phyloP scores from a whole-genome alignment of 129 eudicot genomes.

The Helianthus tuberosus region DNA sequence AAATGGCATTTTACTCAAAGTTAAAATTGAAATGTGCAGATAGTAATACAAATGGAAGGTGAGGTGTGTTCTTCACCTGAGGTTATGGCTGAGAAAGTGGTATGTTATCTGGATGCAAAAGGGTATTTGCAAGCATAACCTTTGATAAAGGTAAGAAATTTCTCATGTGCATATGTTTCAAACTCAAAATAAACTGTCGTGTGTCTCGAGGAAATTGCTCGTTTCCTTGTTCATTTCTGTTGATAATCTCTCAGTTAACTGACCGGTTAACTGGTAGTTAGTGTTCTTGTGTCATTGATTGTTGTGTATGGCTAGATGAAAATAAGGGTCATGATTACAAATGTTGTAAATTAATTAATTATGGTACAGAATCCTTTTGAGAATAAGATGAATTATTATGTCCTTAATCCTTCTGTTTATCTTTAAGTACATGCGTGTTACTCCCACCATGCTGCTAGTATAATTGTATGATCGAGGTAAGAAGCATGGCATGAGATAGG shows the following conservation, averaged over 20 bases:
- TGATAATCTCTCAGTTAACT: slow-evolving; percentile 3
- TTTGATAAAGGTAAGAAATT: not conserved
- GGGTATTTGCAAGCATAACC: slow-evolving; percentile 68
- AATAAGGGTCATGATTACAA: slow-evolving; percentile 9
- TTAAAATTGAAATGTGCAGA: slow-evolving; percentile 45
- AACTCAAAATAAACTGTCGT: slow-evolving; percentile 8
- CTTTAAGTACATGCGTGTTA: not conserved
- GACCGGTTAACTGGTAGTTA: slow-evolving; percentile 16
- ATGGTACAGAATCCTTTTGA: not conserved
- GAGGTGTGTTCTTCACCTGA: slow-evolving; percentile 63
- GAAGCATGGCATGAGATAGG: slow-evolving; percentile 22
- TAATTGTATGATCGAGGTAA: not conserved
- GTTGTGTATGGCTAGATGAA: slow-evolving; percentile 18
- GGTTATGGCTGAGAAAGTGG: slow-evolving; percentile 67
- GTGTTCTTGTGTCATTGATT: not conserved
- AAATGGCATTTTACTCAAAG: no score
- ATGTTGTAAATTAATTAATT: not conserved
- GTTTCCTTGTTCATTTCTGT: slow-evolving; percentile 38
- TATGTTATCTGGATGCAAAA: slow-evolving; percentile 65
- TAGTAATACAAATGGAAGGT: slow-evolving; percentile 58
- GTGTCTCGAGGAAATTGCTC: slow-evolving; percentile 40
- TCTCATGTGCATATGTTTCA: slow-evolving; percentile 7
- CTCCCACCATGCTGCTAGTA: not conserved
- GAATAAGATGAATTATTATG: slow-evolving; percentile 3
- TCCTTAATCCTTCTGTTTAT: not conserved